Conservation (phyloP, 2,329 filamentous ascomycete genomes). For the Fusarium haematococcum region DNA sequence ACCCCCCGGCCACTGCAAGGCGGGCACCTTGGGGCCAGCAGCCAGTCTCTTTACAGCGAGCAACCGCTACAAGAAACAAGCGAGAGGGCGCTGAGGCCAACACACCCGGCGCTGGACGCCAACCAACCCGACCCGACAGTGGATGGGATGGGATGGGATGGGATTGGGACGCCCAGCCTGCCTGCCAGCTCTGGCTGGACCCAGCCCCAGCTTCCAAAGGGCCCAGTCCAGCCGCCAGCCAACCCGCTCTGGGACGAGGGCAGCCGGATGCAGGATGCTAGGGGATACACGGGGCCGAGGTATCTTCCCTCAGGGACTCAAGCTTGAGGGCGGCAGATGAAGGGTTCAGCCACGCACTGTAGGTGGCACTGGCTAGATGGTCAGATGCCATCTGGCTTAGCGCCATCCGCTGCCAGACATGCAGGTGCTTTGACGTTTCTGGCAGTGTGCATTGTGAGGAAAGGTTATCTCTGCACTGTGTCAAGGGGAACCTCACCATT, state of each 20-base stretch:
- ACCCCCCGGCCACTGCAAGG: conserved; percentile 14
- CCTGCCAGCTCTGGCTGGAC: conserved; percentile 3
- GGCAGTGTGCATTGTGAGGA: neutral
- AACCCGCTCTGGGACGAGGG: conserved; percentile 4
- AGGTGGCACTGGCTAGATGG: conserved; percentile 2
- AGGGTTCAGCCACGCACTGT: conserved; percentile 5
- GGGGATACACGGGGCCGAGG: conserved; percentile 16
- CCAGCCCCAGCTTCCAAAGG: conserved; percentile 28
- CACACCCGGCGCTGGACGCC: conserved; percentile 3
- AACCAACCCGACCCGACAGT: conserved; percentile 26
- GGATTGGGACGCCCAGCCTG: conserved; percentile 7
- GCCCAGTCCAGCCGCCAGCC: conserved; percentile 22
- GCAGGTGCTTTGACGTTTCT: neutral
- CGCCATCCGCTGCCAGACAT: neutral
- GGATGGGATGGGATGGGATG: neutral
- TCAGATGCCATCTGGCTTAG: conserved; percentile 3
- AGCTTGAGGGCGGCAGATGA: conserved; percentile 7
- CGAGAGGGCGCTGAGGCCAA: conserved; percentile 26
- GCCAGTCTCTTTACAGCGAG: conserved; percentile 13
- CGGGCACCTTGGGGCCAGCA: conserved; percentile 2
- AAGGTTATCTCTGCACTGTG: conserved; percentile 12
- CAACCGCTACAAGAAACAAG: conserved; percentile 39
- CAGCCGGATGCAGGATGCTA: conserved; percentile 40
- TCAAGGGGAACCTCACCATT: neutral
- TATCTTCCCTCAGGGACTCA: conserved; percentile 12